phyloP scores from a whole-genome alignment of 164 flowering plant species.

The Magnolia kwangsiensis region DNA sequence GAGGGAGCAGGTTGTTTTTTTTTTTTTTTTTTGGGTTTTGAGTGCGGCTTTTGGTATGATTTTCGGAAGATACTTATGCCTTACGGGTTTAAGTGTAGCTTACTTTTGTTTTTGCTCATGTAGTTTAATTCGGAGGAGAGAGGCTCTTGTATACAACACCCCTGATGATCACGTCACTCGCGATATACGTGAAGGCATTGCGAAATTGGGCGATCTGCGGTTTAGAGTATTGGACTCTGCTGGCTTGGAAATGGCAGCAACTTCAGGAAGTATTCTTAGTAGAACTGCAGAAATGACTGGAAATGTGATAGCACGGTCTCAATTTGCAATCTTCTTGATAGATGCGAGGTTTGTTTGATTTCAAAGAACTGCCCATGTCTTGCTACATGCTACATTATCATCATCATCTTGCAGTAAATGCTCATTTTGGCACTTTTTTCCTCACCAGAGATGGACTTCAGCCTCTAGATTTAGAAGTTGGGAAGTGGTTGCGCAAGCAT shows the following conservation, averaged over 20 bases:
- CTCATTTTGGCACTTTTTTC: constrained; percentile 1
- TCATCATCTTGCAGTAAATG: background rate
- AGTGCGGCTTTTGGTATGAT: background rate
- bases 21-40: background rate
- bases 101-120: background rate
- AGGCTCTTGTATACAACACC: constrained; percentile 94
- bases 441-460: constrained; percentile 72
- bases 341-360: constrained; percentile 69
- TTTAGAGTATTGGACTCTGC: constrained; percentile 93
- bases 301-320: constrained; percentile 63
- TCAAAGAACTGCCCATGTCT: background rate
- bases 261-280: constrained; percentile 81
- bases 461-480: constrained; percentile 86
- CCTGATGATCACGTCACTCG: constrained; percentile 96
- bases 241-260: constrained; percentile 82
- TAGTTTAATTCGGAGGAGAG: constrained; percentile 85
- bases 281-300: constrained; percentile 86
- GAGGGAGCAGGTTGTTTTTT: constrained; percentile 6
- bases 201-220: constrained; percentile 83
- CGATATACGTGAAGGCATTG: constrained; percentile 90
- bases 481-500: constrained; percentile 89
- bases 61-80: background rate
- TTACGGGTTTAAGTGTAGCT: background rate
- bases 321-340: constrained; percentile 69
- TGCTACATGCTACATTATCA: background rate